Conservation (phyloP, 2,329 filamentous ascomycete species). For the Cercospora sojina region DNA sequence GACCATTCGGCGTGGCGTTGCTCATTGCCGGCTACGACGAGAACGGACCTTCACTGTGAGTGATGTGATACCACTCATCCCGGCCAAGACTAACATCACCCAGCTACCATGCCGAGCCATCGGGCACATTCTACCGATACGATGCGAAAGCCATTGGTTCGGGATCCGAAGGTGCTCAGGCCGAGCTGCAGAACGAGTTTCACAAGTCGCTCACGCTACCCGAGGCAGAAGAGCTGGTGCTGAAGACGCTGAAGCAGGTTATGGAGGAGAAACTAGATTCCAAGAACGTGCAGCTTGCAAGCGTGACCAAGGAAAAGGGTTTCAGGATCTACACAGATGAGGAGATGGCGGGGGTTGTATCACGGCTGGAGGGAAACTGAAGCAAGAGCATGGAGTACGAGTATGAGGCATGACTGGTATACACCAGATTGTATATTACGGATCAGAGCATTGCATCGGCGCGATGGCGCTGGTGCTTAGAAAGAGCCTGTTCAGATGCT, state of each 20-base stretch:
- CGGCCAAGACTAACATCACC: conserved; percentile 11
- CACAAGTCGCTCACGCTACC: conserved; percentile 93
- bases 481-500: conserved; percentile 6
- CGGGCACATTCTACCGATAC: conserved; percentile 97
- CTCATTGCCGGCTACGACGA: conserved; percentile 97
- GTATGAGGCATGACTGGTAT: conserved; percentile 15
- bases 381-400: conserved; percentile 10
- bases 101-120: conserved; percentile 94
- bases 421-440: conserved; percentile 23
- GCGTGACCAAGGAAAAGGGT: conserved; percentile 94
- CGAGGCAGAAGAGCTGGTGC: conserved; percentile 89
- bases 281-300: conserved; percentile 98
- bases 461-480: conserved; percentile 12
- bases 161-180: conserved; percentile 94
- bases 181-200: conserved; percentile 97
- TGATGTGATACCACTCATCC: neutral
- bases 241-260: conserved; percentile 98
- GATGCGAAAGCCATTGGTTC: conserved; percentile 98
- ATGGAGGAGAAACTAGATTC: conserved; percentile 99
- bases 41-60: conserved; percentile 85
- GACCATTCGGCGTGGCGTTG: conserved; percentile 93
- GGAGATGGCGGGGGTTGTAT: conserved; percentile 92
- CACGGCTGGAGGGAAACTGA: conserved; percentile 63
- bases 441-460: conserved; percentile 23
- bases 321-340: conserved; percentile 98